Base-by-base conservation (phyloP, 2,329 filamentous ascomycete genomes). In the Monilinia fructicola region DNA sequence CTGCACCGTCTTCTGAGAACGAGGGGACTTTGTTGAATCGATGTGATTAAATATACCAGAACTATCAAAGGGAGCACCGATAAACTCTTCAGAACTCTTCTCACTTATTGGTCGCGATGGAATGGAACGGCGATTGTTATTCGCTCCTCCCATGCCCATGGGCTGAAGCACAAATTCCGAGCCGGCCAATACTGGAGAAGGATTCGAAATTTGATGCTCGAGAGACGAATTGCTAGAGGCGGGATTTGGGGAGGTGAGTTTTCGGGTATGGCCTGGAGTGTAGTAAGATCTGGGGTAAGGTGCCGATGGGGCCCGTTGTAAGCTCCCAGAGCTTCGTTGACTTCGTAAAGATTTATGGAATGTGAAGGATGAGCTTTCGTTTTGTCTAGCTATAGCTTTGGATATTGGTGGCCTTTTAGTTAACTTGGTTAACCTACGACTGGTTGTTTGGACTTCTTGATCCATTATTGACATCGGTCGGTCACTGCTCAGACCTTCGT, bases 31-130 rank as follows among this genome's bases (percentile, higher is more conserved):
- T n/a, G 75, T 71, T 18, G 74, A 82, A 73, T 87, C 84, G 74
- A 88, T 81, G 72, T 85, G 85, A 76, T 82, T 84, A 73, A 88
- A 79, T 72, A 88, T 87, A 71, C 83, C 83, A 66, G 81, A 83
- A 73, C 85, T 83, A 84, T 89, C 86, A 77, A 89, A 89, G 54
- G 86, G 86, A 70, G 85, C 85, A 73, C 86, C 86, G 78, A 89
- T 81, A 67, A 89, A 79, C 71, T 88, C 86, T 77, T 87, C 85
- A 65, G 84, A 81, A 12, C 80, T 76, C 71, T 80, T 79, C 69
- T 79, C 78, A 69, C 77, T 79, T 74, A 84, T 78, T 58, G 76
- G 75, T 71, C 76, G 78, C 74, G 77, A 70, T 67, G 76, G 74
- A 69, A 76, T 76, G 48, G 78, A 78, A 65, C 73, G 72, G 68